These are phyloP conservation scores for Lactarius evosmus DNA, from an alignment of 768 basidiomycete species.

Conservation along the genomic window DNA sequence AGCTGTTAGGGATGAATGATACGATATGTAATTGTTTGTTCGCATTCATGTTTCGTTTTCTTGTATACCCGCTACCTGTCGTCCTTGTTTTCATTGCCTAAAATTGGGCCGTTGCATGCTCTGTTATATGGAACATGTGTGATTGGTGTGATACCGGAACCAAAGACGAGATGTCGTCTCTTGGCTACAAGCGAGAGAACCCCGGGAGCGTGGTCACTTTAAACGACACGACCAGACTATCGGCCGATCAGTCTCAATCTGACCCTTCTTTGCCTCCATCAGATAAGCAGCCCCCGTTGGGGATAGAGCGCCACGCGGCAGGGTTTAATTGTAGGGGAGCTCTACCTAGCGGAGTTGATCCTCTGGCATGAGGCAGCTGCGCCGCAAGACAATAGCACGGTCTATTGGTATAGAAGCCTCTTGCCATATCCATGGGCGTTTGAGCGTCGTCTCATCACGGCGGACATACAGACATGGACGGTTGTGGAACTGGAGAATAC, in stretches of 20 bases:
- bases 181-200: not conserved
- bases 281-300: slow-evolving; percentile 16
- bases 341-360: slow-evolving; percentile 19
- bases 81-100: slow-evolving; percentile 12
- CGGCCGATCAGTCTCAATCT: slow-evolving; percentile 17
- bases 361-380: slow-evolving; percentile 23
- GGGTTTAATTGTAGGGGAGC: slow-evolving; percentile 14
- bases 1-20: slow-evolving; percentile 11
- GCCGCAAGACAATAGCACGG: slow-evolving; percentile 13
- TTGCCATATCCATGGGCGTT: slow-evolving; percentile 13
- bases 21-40: not conserved
- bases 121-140: slow-evolving; percentile 12
- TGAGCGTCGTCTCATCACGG: slow-evolving; percentile 14
- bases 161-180: slow-evolving; percentile 21
- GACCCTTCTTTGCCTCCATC: slow-evolving; percentile 26
- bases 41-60: slow-evolving; percentile 21
- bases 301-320: slow-evolving; percentile 22
- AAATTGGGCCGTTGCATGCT: slow-evolving; percentile 5
- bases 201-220: slow-evolving; percentile 20
- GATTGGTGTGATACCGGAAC: slow-evolving; percentile 19
- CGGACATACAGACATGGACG: slow-evolving; percentile 3
- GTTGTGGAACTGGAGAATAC: slow-evolving; percentile 3
- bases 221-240: slow-evolving; percentile 14
- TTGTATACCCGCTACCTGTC: slow-evolving; percentile 10
- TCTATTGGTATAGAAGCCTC: slow-evolving; percentile 11